These are phyloP conservation scores for Penicillium sp. DNA, from an alignment of 2,329 filamentous ascomycete species.

Conservation along the genomic window DNA sequence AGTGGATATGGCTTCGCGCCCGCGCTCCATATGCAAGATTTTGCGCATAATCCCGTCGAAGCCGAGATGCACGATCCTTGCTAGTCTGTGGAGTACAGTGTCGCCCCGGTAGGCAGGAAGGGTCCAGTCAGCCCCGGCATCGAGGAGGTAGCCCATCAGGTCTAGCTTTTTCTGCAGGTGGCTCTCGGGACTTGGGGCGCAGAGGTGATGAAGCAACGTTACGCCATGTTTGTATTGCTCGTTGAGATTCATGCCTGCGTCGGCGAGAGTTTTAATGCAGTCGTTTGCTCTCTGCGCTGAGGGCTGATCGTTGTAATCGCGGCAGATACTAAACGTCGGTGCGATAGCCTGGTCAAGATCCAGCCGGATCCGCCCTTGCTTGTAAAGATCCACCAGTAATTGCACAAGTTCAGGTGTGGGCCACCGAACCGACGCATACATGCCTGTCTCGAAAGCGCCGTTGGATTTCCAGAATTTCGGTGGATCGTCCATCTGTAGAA, in stretches of 20 bases:
- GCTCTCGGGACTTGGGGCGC: not conserved
- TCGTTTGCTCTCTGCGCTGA: not conserved
- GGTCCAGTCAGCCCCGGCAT: not conserved
- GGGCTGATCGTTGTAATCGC: not conserved
- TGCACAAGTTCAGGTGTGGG: not conserved
- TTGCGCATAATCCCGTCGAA: not conserved
- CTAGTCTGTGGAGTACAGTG: not conserved
- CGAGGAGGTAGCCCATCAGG: not conserved
- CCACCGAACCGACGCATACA: not conserved
- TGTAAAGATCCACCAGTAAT: not conserved
- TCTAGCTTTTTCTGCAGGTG: not conserved
- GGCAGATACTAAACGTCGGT: not conserved
- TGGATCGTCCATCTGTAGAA: not conserved
- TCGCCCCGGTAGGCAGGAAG: not conserved
- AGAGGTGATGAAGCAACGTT: not conserved
- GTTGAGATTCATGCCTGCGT: not conserved
- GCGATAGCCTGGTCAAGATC: too few species aligned
- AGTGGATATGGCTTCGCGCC: not conserved
- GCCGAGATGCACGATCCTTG: not conserved
- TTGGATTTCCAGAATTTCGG: not conserved
- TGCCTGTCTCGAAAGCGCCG: not conserved
- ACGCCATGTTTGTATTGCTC: not conserved
- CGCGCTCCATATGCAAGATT: not conserved
- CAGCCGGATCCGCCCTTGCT: not conserved
- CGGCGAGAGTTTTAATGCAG: not conserved